Evolutionary conservation across 1,284 basidiomycete genomes (phyloP).

Genomic region (Moniliella sp.): DNA sequence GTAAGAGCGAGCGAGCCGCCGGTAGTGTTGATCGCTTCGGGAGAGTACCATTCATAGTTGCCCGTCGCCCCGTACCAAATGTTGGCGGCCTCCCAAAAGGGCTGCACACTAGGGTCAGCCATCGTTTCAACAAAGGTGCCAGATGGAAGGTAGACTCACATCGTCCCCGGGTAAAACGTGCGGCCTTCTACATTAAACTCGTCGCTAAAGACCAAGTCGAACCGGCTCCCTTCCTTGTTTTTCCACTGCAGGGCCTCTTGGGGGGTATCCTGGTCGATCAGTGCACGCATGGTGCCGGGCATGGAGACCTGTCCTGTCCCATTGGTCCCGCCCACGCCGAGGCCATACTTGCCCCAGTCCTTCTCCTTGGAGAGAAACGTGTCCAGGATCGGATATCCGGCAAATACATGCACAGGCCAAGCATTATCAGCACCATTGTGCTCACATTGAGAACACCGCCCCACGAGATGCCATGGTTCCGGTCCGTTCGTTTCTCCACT

Average conservation of each 20-base stretch:
- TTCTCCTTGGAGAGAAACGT: conserved; percentile 5
- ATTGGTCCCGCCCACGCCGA: conserved; percentile 31
- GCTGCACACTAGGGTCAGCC: conserved; percentile 31
- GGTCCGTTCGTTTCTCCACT: neutral
- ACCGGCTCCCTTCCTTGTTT: conserved; percentile 5
- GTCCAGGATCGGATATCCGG: conserved; percentile 52
- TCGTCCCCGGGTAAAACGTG: conserved; percentile 37
- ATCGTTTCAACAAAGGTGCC: no score
- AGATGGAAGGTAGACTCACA: no score
- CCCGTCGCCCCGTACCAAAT: conserved; percentile 29
- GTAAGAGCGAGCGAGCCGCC: conserved; percentile 18
- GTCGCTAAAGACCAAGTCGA: conserved; percentile 47
- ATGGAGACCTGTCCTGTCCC: conserved; percentile 13
- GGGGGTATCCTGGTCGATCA: conserved; percentile 18
- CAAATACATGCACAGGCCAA: conserved; percentile 46
- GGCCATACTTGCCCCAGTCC: conserved; percentile 1
- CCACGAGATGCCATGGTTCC: neutral
- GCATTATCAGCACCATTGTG: conserved; percentile 35
- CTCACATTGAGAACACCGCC: conserved; percentile 39
- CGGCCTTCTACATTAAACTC: conserved; percentile 54
- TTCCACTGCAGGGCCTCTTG: conserved; percentile 6
- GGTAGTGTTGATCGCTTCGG: conserved; percentile 24
- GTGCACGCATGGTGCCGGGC: conserved; percentile 1
- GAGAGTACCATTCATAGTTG: conserved; percentile 34
- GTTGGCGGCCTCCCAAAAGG: conserved; percentile 28